These are phyloP conservation scores for Emiliania huxleyi DNA, from an alignment of 78 protist species.

Conservation along the genomic window DNA sequence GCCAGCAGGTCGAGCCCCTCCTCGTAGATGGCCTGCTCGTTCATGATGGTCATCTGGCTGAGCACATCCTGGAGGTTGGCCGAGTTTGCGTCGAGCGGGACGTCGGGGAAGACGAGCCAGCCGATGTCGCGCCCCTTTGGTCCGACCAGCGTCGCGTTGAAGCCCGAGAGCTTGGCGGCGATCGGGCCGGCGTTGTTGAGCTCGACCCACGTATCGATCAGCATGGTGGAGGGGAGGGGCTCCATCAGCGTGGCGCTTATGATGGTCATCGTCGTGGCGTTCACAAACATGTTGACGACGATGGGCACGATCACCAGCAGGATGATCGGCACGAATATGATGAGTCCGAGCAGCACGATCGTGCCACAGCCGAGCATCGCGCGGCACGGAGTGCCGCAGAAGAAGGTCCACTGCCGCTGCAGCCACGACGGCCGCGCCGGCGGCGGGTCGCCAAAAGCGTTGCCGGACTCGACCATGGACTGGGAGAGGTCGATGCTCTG, in stretches of 20 bases:
- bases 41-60: not conserved
- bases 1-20: not conserved
- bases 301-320: not conserved
- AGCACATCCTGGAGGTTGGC: not conserved
- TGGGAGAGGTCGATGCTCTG: not conserved
- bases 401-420: not conserved
- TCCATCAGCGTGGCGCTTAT: not conserved
- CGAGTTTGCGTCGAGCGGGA: not conserved
- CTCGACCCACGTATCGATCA: not conserved
- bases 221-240: not conserved
- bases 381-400: not conserved
- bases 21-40: not conserved
- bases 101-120: not conserved
- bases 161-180: not conserved
- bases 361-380: not conserved
- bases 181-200: not conserved
- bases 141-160: not conserved
- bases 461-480: not conserved
- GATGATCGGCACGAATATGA: not conserved
- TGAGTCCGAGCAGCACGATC: not conserved
- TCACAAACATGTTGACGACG: not conserved
- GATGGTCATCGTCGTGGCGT: not conserved
- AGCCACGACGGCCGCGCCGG: not conserved
- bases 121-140: not conserved
- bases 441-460: not conserved